Evolutionary conservation across 1,284 basidiomycete genomes (phyloP).

Genomic region (Irpex sp.): DNA sequence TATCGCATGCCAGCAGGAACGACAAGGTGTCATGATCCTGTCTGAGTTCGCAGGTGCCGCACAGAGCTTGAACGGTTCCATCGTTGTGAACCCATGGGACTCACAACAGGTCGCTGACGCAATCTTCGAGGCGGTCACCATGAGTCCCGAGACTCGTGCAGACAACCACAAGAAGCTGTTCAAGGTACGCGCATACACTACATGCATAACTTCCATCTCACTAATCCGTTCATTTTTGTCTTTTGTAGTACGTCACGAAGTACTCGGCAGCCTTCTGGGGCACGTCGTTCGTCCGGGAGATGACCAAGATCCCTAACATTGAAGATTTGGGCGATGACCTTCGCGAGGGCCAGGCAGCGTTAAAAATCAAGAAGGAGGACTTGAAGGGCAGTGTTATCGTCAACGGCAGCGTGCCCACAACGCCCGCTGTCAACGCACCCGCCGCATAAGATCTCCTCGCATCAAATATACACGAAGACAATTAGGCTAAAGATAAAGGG

Average conservation of each 20-base stretch:
- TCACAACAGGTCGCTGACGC: constrained; percentile 94
- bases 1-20: constrained; percentile 90
- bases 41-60: constrained; percentile 99
- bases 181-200: constrained; percentile 46
- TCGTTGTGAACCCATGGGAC: constrained; percentile 97
- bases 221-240: neutral
- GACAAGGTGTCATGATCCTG: constrained; percentile 95
- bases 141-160: constrained; percentile 75
- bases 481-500: neutral
- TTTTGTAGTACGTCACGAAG: constrained; percentile 76
- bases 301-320: constrained; percentile 45
- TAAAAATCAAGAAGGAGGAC: constrained; percentile 29
- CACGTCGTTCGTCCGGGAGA: constrained; percentile 85
- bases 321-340: constrained; percentile 13
- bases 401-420: constrained; percentile 31
- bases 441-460: constrained; percentile 3
- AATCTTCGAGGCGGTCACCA: constrained; percentile 91
- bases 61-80: constrained; percentile 89
- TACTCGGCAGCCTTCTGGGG: constrained; percentile 94
- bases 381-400: constrained; percentile 29
- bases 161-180: constrained; percentile 95
- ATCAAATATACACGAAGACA: neutral
- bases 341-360: constrained; percentile 36
- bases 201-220: neutral
- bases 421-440: constrained; percentile 26